These are phyloP conservation scores for Apiotrichum mycotoxinovorans DNA, from an alignment of 1,284 basidiomycete genomes.

Conservation along the genomic window DNA sequence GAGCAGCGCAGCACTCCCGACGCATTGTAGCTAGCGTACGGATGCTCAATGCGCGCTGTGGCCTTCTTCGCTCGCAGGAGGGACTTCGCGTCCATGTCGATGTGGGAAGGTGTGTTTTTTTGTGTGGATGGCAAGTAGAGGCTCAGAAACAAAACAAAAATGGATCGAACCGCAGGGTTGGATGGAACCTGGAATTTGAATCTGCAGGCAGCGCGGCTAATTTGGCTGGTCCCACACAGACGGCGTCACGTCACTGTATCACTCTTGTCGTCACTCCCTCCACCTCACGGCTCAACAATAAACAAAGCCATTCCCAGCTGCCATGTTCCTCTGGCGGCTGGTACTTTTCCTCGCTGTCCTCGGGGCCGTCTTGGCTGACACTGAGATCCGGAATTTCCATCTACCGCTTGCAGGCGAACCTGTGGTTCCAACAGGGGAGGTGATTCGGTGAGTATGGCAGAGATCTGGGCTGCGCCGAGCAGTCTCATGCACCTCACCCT, in stretches of 20 bases:
- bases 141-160: neutral
- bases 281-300: neutral
- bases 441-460: neutral
- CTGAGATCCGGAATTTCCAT: constrained; percentile 41
- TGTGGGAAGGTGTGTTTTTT: too few relatives aligned
- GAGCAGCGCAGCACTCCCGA: constrained; percentile 44
- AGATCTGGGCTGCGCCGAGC: too few relatives aligned
- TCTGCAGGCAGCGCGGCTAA: too few relatives aligned
- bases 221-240: too few relatives aligned
- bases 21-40: constrained; percentile 41
- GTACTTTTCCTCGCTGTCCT: neutral
- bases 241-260: too few relatives aligned
- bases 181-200: too few relatives aligned
- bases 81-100: constrained; percentile 46
- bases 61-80: constrained; percentile 50
- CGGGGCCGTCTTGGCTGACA: constrained; percentile 27
- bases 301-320: neutral
- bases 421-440: neutral
- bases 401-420: constrained; percentile 19
- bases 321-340: neutral
- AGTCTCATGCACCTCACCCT: too few relatives aligned
- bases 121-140: neutral
- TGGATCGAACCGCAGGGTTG: too few relatives aligned
- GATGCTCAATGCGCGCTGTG: constrained; percentile 40
- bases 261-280: neutral